These are phyloP conservation scores for Dittrichia graveolens DNA, from an alignment of 129 eudicot genomes.

Conservation along the genomic window DNA sequence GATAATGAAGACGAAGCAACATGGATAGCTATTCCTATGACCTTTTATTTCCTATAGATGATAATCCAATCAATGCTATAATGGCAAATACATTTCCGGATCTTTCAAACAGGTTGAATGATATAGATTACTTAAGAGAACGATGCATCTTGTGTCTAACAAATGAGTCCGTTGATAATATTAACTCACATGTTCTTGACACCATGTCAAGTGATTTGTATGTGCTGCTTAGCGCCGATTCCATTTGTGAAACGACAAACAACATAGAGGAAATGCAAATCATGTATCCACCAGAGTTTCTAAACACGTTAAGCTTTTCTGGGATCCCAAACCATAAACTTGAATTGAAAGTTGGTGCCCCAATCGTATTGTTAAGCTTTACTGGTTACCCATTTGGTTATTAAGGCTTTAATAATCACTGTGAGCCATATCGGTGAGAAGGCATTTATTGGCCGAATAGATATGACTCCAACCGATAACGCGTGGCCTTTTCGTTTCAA, in stretches of 20 bases:
- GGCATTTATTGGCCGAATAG: background rate
- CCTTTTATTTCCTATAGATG: background rate
- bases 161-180: background rate
- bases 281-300: background rate
- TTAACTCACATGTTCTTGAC: background rate
- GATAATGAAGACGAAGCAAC: background rate
- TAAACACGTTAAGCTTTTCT: background rate
- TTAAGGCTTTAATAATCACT: background rate
- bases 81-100: background rate
- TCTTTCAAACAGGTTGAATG: background rate
- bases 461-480: background rate
- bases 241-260: background rate
- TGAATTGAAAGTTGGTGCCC: constrained; percentile 4
- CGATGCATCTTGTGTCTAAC: background rate
- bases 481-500: background rate
- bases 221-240: background rate
- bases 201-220: background rate
- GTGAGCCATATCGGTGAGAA: background rate
- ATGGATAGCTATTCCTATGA: background rate
- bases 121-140: background rate
- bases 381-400: too few species aligned
- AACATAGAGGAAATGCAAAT: background rate
- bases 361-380: background rate
- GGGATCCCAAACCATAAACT: background rate
- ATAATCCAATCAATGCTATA: background rate